Base-by-base conservation (phyloP, 129 eudicot genomes). In the Centella asiatica region DNA sequence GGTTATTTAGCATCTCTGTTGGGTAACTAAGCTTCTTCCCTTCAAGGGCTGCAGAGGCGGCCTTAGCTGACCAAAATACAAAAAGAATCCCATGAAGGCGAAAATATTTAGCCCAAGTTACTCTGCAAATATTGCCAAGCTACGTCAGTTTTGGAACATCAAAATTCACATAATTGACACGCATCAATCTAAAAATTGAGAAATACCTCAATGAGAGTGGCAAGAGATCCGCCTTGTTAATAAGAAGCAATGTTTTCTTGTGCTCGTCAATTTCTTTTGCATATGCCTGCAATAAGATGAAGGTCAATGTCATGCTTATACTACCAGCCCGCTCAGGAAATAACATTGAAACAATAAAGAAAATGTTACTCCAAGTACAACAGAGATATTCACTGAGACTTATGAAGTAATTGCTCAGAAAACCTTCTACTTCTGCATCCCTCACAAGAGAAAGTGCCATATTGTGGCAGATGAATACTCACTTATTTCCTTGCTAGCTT, bases 181-280 rank as follows among this genome's bases (percentile, higher is more conserved):
- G 26, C 4, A 59, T 28, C 46, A 62, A 26, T 39, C 24, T 24
- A 27, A 54, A 4, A n/a, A 42, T 31, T 24, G 12, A 4, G 44
- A n/a, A 22, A 31, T 40, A 64, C 95, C 98, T 87, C 34, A 92
- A 78, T 15, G 87, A 65, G 62, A 61, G 27, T 44, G 95, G 98
- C 45, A 92, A 73, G 69, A 92, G 95, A 72, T 87, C 98, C 10
- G 98, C 98, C 82, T 90, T 90, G 82, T 90, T 90, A 46, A 92
- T 76, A 45, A 92, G 84, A 28, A 92, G 98, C 74, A 92, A 7
- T 46, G 95, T 92, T 74, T 76, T 79, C 62, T 87, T 92, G 81
- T 87, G 83, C 73, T 84, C 87, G 50, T 92, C 90, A 27, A 84
- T 57, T 72, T 92, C 98, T 76, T 73, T 76, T 25, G 89, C 98